Conservation (phyloP, 2,329 filamentous ascomycete genomes). For the Aulographum hederae region DNA sequence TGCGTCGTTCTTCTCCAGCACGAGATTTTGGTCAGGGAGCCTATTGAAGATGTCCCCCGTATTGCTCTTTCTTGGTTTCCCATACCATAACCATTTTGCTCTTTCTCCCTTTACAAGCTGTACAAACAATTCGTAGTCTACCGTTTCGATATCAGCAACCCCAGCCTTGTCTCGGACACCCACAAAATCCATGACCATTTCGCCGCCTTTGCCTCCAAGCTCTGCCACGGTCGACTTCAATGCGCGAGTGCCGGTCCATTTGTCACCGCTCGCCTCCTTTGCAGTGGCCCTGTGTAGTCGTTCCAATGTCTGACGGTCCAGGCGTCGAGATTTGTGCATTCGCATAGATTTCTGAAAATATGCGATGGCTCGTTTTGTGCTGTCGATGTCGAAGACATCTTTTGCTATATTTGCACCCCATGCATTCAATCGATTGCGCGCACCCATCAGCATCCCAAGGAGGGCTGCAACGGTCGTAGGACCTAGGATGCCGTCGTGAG, state of each 20-base stretch:
- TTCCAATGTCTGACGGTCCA: slow-evolving; percentile 71
- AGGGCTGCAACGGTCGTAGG: slow-evolving; percentile 81
- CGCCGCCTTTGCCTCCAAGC: slow-evolving; percentile 80
- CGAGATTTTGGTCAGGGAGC: slow-evolving; percentile 16
- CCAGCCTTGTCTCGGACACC: slow-evolving; percentile 57
- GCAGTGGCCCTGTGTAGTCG: slow-evolving; percentile 68
- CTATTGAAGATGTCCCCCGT: slow-evolving; percentile 20
- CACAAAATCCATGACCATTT: slow-evolving; percentile 92
- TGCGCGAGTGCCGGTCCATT: slow-evolving; percentile 68
- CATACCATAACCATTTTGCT: slow-evolving; percentile 87
- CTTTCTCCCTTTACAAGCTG: slow-evolving; percentile 63
- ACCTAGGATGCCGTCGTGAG: slow-evolving; percentile 79
- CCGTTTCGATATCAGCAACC: slow-evolving; percentile 81
- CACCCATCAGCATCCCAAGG: slow-evolving; percentile 74
- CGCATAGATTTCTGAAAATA: slow-evolving; percentile 85
- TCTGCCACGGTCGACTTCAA: slow-evolving; percentile 93
- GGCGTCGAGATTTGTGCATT: slow-evolving; percentile 53
- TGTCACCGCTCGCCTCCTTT: slow-evolving; percentile 75
- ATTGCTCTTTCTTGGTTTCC: slow-evolving; percentile 54
- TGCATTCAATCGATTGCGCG: slow-evolving; percentile 73
- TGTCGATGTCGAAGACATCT: slow-evolving; percentile 74
- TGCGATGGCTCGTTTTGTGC: slow-evolving; percentile 65
- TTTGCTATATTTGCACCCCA: slow-evolving; percentile 71
- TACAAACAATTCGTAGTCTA: slow-evolving; percentile 72
- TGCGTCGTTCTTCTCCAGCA: too few relatives aligned